A percentile compares a stretch with the other conserved stretches of the same genome.
phyloP scores from a whole-genome alignment of 768 basidiomycete genomes.

The Plicaturopsis crispa region DNA sequence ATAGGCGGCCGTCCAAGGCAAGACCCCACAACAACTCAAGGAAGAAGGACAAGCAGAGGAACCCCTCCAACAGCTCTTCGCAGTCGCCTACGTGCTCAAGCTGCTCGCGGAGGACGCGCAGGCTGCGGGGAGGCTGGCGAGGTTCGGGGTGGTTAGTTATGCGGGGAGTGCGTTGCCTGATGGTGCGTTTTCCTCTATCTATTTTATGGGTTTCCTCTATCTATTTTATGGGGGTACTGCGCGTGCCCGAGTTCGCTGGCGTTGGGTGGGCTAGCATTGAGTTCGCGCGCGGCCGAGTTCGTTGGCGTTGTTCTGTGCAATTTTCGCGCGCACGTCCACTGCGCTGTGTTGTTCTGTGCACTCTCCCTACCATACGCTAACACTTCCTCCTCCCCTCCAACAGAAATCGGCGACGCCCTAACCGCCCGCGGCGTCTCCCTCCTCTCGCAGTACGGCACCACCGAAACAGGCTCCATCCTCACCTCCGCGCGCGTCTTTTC shows the following conservation, averaged over 20 bases:
- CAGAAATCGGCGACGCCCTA: conserved; percentile 46
- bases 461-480: conserved; percentile 36
- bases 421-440: conserved; percentile 40
- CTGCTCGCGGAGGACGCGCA: conserved; percentile 40
- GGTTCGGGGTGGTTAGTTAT: conserved; percentile 41
- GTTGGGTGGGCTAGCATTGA: no score
- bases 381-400: conserved; percentile 2
- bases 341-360: conserved; percentile 5
- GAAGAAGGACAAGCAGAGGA: conserved; percentile 28
- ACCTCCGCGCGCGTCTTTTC: conserved; percentile 40
- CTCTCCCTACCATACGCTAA: background rate
- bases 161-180: conserved; percentile 47
- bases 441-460: conserved; percentile 38
- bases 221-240: no score
- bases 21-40: no score
- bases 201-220: no score
- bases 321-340: no score
- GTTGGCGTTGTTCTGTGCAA: no score
- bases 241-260: no score
- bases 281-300: no score
- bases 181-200: no score
- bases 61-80: no score
- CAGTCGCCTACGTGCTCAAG: no score
- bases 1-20: no score
- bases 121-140: conserved; percentile 31